phyloP scores from a whole-genome alignment of 2,329 filamentous ascomycete species.

The Pseudogymnoascus sp. region DNA sequence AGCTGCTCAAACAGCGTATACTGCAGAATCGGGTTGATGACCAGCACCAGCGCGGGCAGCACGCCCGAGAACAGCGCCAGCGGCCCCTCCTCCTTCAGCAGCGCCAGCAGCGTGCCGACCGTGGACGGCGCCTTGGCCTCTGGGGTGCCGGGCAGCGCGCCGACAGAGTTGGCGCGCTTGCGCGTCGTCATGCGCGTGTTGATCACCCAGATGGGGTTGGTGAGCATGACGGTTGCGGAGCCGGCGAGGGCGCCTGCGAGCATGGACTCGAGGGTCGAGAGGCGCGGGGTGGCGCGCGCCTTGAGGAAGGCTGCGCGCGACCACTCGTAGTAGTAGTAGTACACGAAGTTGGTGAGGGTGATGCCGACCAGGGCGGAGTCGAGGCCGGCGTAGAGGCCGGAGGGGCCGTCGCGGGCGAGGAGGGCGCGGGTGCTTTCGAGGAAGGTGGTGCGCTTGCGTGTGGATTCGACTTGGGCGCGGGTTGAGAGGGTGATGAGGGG shows the following conservation, averaged over 20 bases:
- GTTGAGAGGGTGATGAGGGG: slow-evolving; percentile 96
- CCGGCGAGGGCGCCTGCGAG: slow-evolving; percentile 90
- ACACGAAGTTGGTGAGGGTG: slow-evolving; percentile 97
- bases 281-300: slow-evolving; percentile 65
- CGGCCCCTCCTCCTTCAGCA: slow-evolving; percentile 78
- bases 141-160: slow-evolving; percentile 34
- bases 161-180: slow-evolving; percentile 43
- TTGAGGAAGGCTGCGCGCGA: slow-evolving; percentile 73
- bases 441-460: slow-evolving; percentile 78
- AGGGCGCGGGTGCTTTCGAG: slow-evolving; percentile 77
- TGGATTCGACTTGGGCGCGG: slow-evolving; percentile 94
- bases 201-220: slow-evolving; percentile 98
- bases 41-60: slow-evolving; percentile 81
- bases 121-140: slow-evolving; percentile 58
- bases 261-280: slow-evolving; percentile 90
- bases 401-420: slow-evolving; percentile 80
- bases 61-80: slow-evolving; percentile 85
- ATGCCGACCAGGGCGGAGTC: slow-evolving; percentile 95
- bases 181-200: slow-evolving; percentile 97
- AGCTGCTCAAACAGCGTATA: slow-evolving; percentile 98
- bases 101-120: slow-evolving; percentile 68
- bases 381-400: slow-evolving; percentile 84
- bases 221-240: slow-evolving; percentile 87
- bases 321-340: slow-evolving; percentile 99
- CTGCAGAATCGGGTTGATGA: slow-evolving; percentile 97